phyloP scores from a whole-genome alignment of 2,329 filamentous ascomycete species.

The Fusarium phyllophilum region DNA sequence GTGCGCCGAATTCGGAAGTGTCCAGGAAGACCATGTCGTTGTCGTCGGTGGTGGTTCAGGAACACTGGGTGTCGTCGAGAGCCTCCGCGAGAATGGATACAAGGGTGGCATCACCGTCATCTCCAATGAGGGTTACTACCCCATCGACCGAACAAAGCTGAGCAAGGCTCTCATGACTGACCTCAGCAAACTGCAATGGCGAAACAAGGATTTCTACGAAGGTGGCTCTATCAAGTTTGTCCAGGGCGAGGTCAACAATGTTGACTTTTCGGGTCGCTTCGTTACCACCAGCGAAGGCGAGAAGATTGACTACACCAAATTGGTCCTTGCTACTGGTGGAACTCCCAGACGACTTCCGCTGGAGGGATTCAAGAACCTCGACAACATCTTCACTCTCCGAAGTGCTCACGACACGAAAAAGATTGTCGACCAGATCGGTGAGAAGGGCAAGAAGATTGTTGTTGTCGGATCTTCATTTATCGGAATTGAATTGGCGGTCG shows the following conservation, averaged over 20 bases:
- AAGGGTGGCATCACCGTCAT: constrained; percentile 84
- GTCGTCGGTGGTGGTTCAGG: constrained; percentile 90
- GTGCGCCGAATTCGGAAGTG: constrained; percentile 64
- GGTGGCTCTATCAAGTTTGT: constrained; percentile 67
- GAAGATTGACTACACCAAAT: constrained; percentile 82
- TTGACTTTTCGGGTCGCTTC: constrained; percentile 80
- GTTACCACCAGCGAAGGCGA: constrained; percentile 80
- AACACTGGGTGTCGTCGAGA: constrained; percentile 82
- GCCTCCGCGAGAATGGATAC: constrained; percentile 83
- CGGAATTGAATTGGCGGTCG: constrained; percentile 95
- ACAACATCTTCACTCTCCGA: constrained; percentile 88
- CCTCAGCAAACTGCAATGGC: constrained; percentile 78
- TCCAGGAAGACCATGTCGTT: constrained; percentile 74
- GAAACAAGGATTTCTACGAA: constrained; percentile 82
- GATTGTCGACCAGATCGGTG: constrained; percentile 82
- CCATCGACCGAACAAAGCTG: constrained; percentile 93
- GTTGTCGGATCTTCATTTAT: constrained; percentile 95
- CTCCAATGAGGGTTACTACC: constrained; percentile 83
- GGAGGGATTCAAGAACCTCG: constrained; percentile 84
- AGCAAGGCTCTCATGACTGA: constrained; percentile 93
- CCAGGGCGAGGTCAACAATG: constrained; percentile 71
- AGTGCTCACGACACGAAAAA: constrained; percentile 79
- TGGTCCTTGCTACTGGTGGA: constrained; percentile 90
- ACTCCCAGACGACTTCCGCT: constrained; percentile 79
- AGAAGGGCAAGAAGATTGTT: constrained; percentile 90